These are phyloP conservation scores for Ophidiomyces ophidiicola DNA, from an alignment of 2,329 filamentous ascomycete species.

Conservation along the genomic window DNA sequence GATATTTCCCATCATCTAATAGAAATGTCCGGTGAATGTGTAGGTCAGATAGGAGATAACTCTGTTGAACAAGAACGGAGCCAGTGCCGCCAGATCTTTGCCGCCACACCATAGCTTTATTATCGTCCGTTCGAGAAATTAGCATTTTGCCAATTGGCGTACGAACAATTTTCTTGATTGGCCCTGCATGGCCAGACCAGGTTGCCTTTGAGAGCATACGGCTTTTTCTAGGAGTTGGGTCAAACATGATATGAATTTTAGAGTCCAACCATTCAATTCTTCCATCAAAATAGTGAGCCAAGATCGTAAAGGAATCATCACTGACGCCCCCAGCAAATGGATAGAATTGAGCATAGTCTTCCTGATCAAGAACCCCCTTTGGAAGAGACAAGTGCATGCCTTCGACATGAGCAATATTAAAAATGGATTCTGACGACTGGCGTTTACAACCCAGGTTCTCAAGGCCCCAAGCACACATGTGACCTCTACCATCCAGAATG, in stretches of 20 bases:
- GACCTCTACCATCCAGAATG: slow-evolving; percentile 67
- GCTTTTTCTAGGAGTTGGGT: slow-evolving; percentile 49
- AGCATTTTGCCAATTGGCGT: slow-evolving; percentile 70
- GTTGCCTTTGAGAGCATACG: slow-evolving; percentile 52
- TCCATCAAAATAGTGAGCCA: slow-evolving; percentile 77
- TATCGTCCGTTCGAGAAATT: slow-evolving; percentile 65
- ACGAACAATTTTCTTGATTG: slow-evolving; percentile 74
- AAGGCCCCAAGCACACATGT: slow-evolving; percentile 84
- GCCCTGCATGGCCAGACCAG: slow-evolving; percentile 73
- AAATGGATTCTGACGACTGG: slow-evolving; percentile 56
- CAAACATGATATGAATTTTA: slow-evolving; percentile 66
- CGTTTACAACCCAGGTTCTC: slow-evolving; percentile 69
- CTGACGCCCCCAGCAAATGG: slow-evolving; percentile 55
- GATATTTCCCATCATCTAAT: slow-evolving; percentile 61
- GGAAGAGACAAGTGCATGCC: slow-evolving; percentile 37
- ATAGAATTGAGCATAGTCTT: slow-evolving; percentile 56
- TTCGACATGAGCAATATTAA: slow-evolving; percentile 72
- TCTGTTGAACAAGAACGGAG: slow-evolving; percentile 52
- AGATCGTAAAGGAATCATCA: slow-evolving; percentile 54
- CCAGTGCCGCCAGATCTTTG: slow-evolving; percentile 45
- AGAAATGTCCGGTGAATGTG: slow-evolving; percentile 73
- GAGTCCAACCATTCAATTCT: slow-evolving; percentile 70
- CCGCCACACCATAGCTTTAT: slow-evolving; percentile 74
- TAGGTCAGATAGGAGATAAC: slow-evolving; percentile 52
- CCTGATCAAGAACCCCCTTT: slow-evolving; percentile 19